These are phyloP conservation scores for Nemania diffusa DNA, from an alignment of 2,329 filamentous ascomycete genomes.

Conservation along the genomic window DNA sequence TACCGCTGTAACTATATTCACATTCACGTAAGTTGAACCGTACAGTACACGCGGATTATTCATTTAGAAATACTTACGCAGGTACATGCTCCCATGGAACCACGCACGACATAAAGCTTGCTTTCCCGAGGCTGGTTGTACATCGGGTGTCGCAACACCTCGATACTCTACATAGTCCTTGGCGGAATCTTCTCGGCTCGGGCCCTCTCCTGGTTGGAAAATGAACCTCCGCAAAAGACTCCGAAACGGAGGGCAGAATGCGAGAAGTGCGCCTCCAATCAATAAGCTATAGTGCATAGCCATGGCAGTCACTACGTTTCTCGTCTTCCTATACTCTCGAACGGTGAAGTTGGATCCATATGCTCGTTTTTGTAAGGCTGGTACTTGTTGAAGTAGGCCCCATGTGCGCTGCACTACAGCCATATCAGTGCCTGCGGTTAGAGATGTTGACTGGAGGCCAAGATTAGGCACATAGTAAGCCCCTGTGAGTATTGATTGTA, in stretches of 20 bases:
- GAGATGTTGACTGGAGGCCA: slow-evolving; percentile 65
- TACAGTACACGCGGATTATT: background rate
- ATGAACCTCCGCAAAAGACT: slow-evolving; percentile 57
- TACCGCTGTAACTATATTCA: slow-evolving; percentile 68
- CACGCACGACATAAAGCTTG: slow-evolving; percentile 66
- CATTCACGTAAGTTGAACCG: slow-evolving; percentile 33
- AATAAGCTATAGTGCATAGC: slow-evolving; percentile 60
- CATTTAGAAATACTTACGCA: slow-evolving; percentile 57
- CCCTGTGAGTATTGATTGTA: slow-evolving; percentile 62
- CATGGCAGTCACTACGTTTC: slow-evolving; percentile 61
- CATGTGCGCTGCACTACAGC: slow-evolving; percentile 70
- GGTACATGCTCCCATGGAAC: slow-evolving; percentile 72
- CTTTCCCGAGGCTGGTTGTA: slow-evolving; percentile 51
- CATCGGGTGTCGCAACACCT: slow-evolving; percentile 71
- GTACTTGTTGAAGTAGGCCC: slow-evolving; percentile 65
- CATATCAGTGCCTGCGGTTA: slow-evolving; percentile 61
- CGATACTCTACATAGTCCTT: slow-evolving; percentile 72
- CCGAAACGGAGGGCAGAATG: slow-evolving; percentile 58
- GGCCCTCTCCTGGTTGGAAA: slow-evolving; percentile 66
- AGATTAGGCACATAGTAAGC: slow-evolving; percentile 61
- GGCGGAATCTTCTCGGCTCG: slow-evolving; percentile 61
- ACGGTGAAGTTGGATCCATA: slow-evolving; percentile 73
- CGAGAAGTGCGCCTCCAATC: slow-evolving; percentile 55
- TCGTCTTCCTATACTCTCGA: slow-evolving; percentile 63
- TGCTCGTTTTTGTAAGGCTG: slow-evolving; percentile 56